Base-by-base conservation (phyloP, 257 asterid genomes). In the Gentiana dahurica region DNA sequence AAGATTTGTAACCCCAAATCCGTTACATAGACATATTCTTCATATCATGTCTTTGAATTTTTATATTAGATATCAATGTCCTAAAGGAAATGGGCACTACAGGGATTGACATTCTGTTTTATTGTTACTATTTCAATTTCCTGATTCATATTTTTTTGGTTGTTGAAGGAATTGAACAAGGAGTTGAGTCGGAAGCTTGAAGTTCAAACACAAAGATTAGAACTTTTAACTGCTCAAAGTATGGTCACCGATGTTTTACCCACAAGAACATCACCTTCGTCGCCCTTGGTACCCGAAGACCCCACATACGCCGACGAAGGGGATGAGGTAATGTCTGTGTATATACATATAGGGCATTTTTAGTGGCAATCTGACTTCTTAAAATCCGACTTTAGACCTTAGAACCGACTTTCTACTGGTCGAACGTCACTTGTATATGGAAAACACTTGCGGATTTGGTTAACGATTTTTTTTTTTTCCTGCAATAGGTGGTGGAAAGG, bases 141-240 rank as follows among this genome's bases (percentile, higher is more conserved):
- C 48, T 60, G 69, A 59, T 61, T 61, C 65, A 55, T 58, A 65
- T 54, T 41, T 41, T 24, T 24, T 24, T 24, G 0, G 24, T 67
- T 62, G 59, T 60, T 79, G 51, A 66, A 92, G 97, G 95, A 83
- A 66, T 67, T 80, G 67, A 92, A 92, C 80, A 79, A 70, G 78
- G 97, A 92, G 66, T 70, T 92, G 64, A 75, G 83, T 50, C 73
- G 86, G 67, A 92, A 88, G 77, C 95, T 88, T 77, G 97, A 88
- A 79, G 71, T 68, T 74, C 99, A 92, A 75, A 92, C 97, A 53
- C 99, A 92, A 70, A 85, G 90, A 76, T 76, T 92, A 72, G 99
- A 92, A 70, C 89, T 92, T 63, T 75, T 88, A 76, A 88, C 78
- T 47, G 72, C 99, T 66, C 95, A 84, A 80, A 92, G 81, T 71